Evolutionary conservation across 768 basidiomycete species (phyloP).

Genomic region (Trametes meyenii): DNA sequence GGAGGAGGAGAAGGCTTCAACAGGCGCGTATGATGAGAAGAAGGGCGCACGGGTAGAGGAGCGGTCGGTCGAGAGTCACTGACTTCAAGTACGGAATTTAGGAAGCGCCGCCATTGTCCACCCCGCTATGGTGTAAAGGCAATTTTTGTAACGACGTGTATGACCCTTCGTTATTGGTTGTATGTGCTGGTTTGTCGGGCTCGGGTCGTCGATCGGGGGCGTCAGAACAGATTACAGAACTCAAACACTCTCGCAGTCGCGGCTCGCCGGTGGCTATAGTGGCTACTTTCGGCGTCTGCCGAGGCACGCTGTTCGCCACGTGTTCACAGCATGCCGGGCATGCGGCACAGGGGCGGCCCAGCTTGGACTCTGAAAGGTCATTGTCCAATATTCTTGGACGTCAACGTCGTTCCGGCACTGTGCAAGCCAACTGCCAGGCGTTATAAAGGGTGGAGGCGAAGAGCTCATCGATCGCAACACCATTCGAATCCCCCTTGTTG

Average conservation of each 20-base stretch:
- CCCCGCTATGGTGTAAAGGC: neutral
- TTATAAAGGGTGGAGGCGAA: neutral
- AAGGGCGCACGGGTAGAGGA: constrained; percentile 7
- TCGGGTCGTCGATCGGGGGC: no score
- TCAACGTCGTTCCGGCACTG: no score
- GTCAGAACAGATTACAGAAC: no score
- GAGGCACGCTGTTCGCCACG: neutral
- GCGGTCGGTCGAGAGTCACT: constrained; percentile 5
- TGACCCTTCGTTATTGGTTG: neutral
- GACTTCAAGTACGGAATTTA: neutral
- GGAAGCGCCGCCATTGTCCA: neutral
- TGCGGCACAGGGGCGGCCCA: neutral
- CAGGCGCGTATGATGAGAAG: constrained; percentile 17
- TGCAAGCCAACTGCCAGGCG: neutral
- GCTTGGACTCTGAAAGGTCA: neutral
- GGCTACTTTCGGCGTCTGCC: neutral
- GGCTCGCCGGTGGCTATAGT: neutral
- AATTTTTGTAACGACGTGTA: neutral
- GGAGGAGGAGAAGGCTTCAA: neutral
- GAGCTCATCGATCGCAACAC: neutral
- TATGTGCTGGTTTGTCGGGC: neutral
- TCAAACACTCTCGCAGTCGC: neutral
- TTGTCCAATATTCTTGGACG: neutral
- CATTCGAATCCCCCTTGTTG: neutral
- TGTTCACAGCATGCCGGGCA: neutral